Conservation (phyloP, 192 early-diverging fungal genomes). For the Gaertneriomyces semiglobifer region DNA sequence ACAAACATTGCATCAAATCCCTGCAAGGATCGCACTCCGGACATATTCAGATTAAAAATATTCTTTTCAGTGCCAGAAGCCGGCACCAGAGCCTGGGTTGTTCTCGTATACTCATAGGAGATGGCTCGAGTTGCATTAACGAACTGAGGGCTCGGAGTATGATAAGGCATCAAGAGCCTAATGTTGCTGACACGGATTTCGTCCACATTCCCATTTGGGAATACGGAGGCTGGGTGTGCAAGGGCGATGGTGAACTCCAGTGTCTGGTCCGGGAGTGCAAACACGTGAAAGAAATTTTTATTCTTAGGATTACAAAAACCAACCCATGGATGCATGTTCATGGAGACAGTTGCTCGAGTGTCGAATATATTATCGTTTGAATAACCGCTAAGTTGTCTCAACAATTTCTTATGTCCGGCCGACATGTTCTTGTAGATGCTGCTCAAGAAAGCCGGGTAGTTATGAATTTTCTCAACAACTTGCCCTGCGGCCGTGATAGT, state of each 20-base stretch:
- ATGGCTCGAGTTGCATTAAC: background rate
- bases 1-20: background rate
- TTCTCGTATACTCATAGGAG: too few species aligned
- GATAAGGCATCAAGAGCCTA: background rate
- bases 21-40: background rate
- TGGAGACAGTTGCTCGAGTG: too few species aligned
- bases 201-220: too few species aligned
- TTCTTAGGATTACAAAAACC: too few species aligned
- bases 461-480: slow-evolving; percentile 3
- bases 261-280: too few species aligned
- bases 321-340: too few species aligned
- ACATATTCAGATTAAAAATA: slow-evolving; percentile 2
- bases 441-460: too few species aligned
- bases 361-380: too few species aligned
- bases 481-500: background rate
- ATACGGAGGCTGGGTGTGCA: too few species aligned
- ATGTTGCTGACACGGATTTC: too few species aligned
- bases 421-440: slow-evolving; percentile 8
- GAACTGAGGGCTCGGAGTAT: background rate
- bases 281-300: too few species aligned
- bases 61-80: background rate
- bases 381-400: background rate
- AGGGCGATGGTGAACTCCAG: too few species aligned
- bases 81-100: background rate
- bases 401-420: slow-evolving; percentile 9